Conservation (phyloP, 768 basidiomycete species). For the Hygrophorus russula region DNA sequence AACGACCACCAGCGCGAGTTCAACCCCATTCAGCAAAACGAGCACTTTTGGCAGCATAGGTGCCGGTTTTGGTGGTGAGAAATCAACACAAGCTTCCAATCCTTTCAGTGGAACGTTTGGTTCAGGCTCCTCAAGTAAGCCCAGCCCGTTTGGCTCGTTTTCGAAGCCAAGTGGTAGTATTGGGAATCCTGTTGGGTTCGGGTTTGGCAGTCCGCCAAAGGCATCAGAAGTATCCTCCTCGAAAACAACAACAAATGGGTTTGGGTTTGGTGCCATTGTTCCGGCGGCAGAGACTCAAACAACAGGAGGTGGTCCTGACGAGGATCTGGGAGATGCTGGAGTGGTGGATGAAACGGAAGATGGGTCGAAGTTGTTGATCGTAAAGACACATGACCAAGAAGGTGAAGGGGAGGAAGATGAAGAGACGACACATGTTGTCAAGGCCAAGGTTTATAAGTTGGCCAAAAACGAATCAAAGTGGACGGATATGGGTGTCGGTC, state of each 20-base stretch:
- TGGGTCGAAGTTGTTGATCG: conserved; percentile 10
- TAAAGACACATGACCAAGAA: conserved; percentile 49
- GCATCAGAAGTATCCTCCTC: conserved; percentile 9
- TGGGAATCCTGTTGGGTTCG: conserved; percentile 56
- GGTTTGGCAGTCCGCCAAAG: conserved; percentile 33
- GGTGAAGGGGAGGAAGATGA: conserved; percentile 80
- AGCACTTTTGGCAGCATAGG: too few species aligned
- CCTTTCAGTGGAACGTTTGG: conserved; percentile 1
- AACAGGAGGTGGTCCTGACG: conserved; percentile 4
- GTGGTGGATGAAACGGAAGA: conserved; percentile 1
- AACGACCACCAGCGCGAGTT: too few species aligned
- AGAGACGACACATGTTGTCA: conserved; percentile 47
- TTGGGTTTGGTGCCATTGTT: neutral
- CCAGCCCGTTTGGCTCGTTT: conserved; percentile 17
- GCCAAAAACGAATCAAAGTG: conserved; percentile 38
- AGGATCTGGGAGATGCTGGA: conserved; percentile 1
- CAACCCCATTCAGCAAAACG: too few species aligned
- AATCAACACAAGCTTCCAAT: conserved; percentile 4
- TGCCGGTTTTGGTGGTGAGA: neutral
- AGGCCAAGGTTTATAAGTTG: conserved; percentile 53
- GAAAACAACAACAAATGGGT: neutral
- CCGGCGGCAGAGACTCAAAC: conserved; percentile 2
- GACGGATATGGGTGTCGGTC: conserved; percentile 61
- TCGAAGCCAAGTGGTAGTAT: conserved; percentile 33
- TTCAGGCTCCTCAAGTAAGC: conserved; percentile 6